These are phyloP conservation scores for Rhizopogon vinicolor DNA, from an alignment of 768 basidiomycete species.

Conservation along the genomic window DNA sequence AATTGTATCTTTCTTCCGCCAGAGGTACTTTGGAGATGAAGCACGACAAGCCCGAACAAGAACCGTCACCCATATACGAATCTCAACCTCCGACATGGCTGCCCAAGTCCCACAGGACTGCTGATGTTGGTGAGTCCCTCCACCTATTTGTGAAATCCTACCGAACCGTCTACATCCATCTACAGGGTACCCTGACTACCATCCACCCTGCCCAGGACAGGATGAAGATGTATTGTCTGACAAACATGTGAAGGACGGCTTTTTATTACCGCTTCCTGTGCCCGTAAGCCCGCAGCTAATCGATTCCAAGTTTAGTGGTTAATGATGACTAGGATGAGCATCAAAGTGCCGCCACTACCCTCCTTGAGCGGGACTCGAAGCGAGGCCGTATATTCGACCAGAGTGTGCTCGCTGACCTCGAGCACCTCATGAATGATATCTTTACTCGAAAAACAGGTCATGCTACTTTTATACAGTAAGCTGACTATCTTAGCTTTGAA, in stretches of 20 bases:
- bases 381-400: conserved; percentile 47
- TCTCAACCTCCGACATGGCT: conserved; percentile 72
- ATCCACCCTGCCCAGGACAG: conserved; percentile 70
- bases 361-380: conserved; percentile 12
- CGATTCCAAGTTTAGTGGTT: not conserved
- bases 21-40: not conserved
- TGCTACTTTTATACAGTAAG: conserved; percentile 62
- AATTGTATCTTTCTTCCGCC: not conserved
- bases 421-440: conserved; percentile 74
- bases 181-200: conserved; percentile 70
- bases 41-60: conserved; percentile 19
- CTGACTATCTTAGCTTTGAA: conserved; percentile 1
- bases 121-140: conserved; percentile 57
- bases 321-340: conserved; percentile 18
- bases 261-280: conserved; percentile 47
- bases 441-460: conserved; percentile 58
- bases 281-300: conserved; percentile 39
- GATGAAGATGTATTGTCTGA: conserved; percentile 72
- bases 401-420: conserved; percentile 53
- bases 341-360: conserved; percentile 8
- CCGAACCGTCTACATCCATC: too few species aligned
- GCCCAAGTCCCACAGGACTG: conserved; percentile 57
- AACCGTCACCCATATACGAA: conserved; percentile 50
- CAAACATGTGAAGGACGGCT: conserved; percentile 62
- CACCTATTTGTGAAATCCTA: not conserved